phyloP scores from a whole-genome alignment of 805 yeast genomes.

The Schwanniomyces yamadae region DNA sequence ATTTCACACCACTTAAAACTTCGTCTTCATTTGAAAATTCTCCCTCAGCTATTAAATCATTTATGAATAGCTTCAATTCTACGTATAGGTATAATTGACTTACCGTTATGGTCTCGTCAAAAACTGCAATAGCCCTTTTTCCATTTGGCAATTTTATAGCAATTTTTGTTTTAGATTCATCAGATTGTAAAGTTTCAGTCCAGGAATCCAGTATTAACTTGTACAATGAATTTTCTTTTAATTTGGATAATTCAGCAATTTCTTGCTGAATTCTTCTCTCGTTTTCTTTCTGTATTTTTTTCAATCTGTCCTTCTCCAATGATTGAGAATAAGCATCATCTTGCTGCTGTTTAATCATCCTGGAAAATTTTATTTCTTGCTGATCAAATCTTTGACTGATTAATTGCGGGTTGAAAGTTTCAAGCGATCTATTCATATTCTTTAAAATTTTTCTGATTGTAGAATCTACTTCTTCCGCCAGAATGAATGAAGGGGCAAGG shows the following conservation, averaged over 20 bases:
- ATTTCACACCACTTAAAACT: conserved; percentile 8
- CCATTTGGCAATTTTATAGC: conserved; percentile 60
- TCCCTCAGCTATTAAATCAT: conserved; percentile 3
- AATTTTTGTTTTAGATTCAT: conserved; percentile 28
- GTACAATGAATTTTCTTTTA: conserved; percentile 19
- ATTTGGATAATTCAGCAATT: conserved; percentile 6
- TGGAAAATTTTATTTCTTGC: conserved; percentile 39
- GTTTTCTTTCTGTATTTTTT: conserved; percentile 45
- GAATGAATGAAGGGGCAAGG: conserved; percentile 12
- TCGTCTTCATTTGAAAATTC: conserved; percentile 16
- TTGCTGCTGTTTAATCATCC: conserved; percentile 40
- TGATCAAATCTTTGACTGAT: conserved; percentile 37
- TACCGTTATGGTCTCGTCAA: conserved; percentile 38
- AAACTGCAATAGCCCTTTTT: conserved; percentile 44
- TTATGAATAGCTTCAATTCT: conserved; percentile 35
- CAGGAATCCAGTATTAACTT: conserved; percentile 14
- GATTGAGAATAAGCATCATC: conserved; percentile 43
- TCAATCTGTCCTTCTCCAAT: conserved; percentile 50
- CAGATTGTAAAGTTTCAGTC: conserved; percentile 11
- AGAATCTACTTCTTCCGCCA: conserved; percentile 16
- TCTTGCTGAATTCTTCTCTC: conserved; percentile 8
- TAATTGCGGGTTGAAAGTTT: conserved; percentile 38
- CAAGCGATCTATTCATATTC: conserved; percentile 24
- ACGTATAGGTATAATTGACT: conserved; percentile 51
- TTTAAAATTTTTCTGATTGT: conserved; percentile 24